phyloP scores from a whole-genome alignment of 805 yeast species.

The Teunomyces aglyptinius region DNA sequence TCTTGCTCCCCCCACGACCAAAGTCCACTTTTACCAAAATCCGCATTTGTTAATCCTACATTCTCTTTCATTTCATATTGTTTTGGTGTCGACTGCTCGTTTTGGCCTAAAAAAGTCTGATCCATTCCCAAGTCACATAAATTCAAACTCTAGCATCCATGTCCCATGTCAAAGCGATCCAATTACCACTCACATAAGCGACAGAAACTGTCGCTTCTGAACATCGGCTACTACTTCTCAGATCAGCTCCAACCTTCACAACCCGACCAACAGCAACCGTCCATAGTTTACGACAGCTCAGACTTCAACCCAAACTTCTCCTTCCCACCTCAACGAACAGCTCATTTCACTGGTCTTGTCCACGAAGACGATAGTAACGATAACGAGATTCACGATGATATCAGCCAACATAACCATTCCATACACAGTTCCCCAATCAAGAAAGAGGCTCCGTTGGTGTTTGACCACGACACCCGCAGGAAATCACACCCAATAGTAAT shows the following conservation, averaged over 20 bases:
- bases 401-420: slow-evolving; percentile 5
- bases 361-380: slow-evolving; percentile 3
- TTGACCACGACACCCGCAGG: slow-evolving; percentile 4
- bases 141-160: slow-evolving; percentile 1
- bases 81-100: slow-evolving; percentile 3
- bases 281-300: slow-evolving; percentile 8
- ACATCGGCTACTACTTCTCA: slow-evolving; percentile 26
- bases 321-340: slow-evolving; percentile 16
- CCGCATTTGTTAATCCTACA: slow-evolving; percentile 4
- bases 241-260: slow-evolving; percentile 8
- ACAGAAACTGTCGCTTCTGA: slow-evolving; percentile 35
- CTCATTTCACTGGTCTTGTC: slow-evolving; percentile 3
- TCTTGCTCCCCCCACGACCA: slow-evolving; percentile 2
- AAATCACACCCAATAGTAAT: slow-evolving; percentile 1
- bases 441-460: slow-evolving; percentile 4
- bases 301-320: slow-evolving; percentile 13
- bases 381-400: slow-evolving; percentile 3
- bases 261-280: slow-evolving; percentile 4
- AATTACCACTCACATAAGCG: slow-evolving; percentile 31
- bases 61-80: slow-evolving; percentile 5
- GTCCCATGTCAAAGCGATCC: slow-evolving; percentile 4
- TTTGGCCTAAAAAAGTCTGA: slow-evolving; percentile 4
- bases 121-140: background rate
- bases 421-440: slow-evolving; percentile 14
- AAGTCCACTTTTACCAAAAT: background rate